These are phyloP conservation scores for Salix viminalis DNA, from an alignment of 345 rosid genomes.

Conservation along the genomic window DNA sequence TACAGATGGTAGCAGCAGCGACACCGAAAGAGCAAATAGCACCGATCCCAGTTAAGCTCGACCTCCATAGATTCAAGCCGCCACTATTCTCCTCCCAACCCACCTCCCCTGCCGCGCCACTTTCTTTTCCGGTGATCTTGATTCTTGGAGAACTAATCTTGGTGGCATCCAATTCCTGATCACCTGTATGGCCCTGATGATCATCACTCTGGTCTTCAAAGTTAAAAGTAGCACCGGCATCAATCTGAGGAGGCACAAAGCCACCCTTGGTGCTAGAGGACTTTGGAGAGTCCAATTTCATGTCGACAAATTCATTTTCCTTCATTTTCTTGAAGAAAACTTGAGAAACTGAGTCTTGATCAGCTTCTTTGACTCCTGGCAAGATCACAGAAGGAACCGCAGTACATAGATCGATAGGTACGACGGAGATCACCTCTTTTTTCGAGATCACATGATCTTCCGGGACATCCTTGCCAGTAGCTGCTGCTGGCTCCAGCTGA, in stretches of 20 bases:
- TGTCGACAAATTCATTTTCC: constrained; percentile 92
- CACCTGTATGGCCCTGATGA: constrained; percentile 3
- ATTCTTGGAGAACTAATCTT: constrained; percentile 41
- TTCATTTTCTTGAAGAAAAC: constrained; percentile 83
- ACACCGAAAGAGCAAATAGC: constrained; percentile 89
- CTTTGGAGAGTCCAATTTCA: constrained; percentile 76
- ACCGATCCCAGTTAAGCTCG: constrained; percentile 79
- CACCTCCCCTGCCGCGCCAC: constrained; percentile 9
- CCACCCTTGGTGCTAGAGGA: constrained; percentile 30
- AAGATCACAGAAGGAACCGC: constrained; percentile 21
- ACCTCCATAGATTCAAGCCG: constrained; percentile 66
- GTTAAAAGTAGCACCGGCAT: constrained; percentile 31
- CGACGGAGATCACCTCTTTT: constrained; percentile 11
- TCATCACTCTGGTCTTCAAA: constrained; percentile 35
- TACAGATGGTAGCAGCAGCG: constrained; percentile 82
- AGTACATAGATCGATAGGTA: constrained; percentile 18
- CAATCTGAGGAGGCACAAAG: constrained; percentile 36
- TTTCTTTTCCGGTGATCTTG: constrained; percentile 12
- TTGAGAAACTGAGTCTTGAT: constrained; percentile 63
- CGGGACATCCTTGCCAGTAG: constrained; percentile 4
- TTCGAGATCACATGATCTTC: not conserved
- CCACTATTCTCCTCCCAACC: constrained; percentile 38
- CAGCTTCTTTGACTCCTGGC: constrained; percentile 39
- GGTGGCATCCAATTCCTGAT: constrained; percentile 24
- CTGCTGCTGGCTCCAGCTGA: constrained; percentile 48